Base-by-base conservation (phyloP, 2,329 filamentous ascomycete species). In the Thelonectria rubi region DNA sequence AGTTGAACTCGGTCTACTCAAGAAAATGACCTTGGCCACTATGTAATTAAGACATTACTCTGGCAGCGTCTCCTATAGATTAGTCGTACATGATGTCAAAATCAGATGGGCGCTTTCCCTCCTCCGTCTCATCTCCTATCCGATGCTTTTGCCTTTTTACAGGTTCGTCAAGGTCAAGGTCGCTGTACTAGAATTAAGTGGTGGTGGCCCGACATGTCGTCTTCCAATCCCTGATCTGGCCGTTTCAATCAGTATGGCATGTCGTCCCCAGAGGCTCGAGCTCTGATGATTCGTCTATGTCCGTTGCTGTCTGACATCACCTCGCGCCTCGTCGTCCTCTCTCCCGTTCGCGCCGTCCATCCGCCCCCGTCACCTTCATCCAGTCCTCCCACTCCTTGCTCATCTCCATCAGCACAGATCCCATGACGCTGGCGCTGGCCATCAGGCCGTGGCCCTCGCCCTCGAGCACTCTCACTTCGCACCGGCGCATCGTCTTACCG, bases 381-480 rank as follows among this genome's bases (percentile, higher is more conserved):
- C 91, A 94, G 71, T 94, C 92, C 67, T 94, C 91, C 94, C 94
- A 98, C 76, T 98, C 95, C 68, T 89, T 89, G 54, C 92, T 91
- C 72, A 99, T 97, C 79, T 99, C 95, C 77, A 93, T 94, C 37
- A 99, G 80, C n/a, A 98, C 91, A 18, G 90, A 88, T 45, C 93
- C 92, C 95, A 99, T 99, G 46, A 98, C 94, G 14, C 83, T 82
- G 0, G 95, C 94, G 68, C 91, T 96, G 1, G 95, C 95, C 95
- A 99, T 99, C 21, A 99, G 81, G 0, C 95, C 94, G 74, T 99
- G 95, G 3, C 94, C 93, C 76, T 99, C 94, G 6, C 92, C 93
- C 68, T 97, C 91, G 3, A 99, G 82, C 5, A 98, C 88, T 5
- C 94, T 84, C 14, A 99, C 92, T 75, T 98, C 95, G 76, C 94